phyloP scores from a whole-genome alignment of 2,329 filamentous ascomycete genomes.

The Cytospora leucostoma region DNA sequence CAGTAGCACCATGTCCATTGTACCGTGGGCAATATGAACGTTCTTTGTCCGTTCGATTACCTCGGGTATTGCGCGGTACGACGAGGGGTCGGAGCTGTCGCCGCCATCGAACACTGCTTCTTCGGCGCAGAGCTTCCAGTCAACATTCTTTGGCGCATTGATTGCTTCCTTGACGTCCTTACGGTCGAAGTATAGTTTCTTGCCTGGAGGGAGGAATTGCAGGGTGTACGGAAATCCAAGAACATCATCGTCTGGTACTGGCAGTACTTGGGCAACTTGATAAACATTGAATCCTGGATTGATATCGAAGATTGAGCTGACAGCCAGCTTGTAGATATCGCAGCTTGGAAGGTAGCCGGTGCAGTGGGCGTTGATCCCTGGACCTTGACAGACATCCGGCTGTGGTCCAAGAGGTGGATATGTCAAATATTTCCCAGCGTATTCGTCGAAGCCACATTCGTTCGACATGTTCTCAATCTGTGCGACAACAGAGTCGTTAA shows the following conservation, averaged over 20 bases:
- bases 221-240: conserved; percentile 56
- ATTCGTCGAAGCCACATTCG: conserved; percentile 61
- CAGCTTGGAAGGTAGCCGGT: conserved; percentile 49
- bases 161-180: conserved; percentile 43
- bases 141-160: conserved; percentile 31
- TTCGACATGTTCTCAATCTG: conserved; percentile 52
- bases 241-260: conserved; percentile 23
- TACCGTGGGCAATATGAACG: conserved; percentile 70
- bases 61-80: conserved; percentile 44
- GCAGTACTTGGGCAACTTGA: conserved; percentile 62
- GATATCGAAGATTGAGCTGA: conserved; percentile 49
- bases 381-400: conserved; percentile 42
- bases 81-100: conserved; percentile 26
- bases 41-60: conserved; percentile 71
- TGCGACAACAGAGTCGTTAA: conserved; percentile 57
- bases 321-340: conserved; percentile 54
- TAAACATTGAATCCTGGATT: conserved; percentile 71
- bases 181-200: conserved; percentile 67
- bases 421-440: conserved; percentile 57
- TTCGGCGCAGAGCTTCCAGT: conserved; percentile 59
- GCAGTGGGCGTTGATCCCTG: conserved; percentile 44
- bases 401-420: conserved; percentile 66
- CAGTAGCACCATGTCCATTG: conserved; percentile 67
- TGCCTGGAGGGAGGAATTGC: conserved; percentile 60
- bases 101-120: conserved; percentile 47